A percentile compares a stretch with the other conserved stretches of the same genome.
phyloP scores from a whole-genome alignment of 345 rosid species.

The Balakata baccata region DNA sequence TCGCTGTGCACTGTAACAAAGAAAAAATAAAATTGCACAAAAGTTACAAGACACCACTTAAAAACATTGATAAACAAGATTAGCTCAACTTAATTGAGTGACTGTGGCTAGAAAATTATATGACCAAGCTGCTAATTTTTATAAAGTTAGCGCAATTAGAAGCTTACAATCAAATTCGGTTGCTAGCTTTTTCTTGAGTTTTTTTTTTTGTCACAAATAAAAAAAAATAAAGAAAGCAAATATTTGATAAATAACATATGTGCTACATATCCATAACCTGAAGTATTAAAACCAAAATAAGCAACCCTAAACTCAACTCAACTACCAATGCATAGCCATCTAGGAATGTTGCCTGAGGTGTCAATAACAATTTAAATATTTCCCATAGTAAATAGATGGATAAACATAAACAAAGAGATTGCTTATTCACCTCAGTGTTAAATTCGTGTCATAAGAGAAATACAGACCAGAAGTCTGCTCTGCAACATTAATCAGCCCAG shows the following conservation, averaged over 20 bases:
- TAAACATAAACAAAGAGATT: neutral
- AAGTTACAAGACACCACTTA: neutral
- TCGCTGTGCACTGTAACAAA: constrained; percentile 67
- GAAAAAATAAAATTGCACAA: constrained; percentile 8
- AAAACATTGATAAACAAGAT: neutral
- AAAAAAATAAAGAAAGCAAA: no score
- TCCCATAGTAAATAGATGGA: neutral
- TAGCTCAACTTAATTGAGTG: neutral
- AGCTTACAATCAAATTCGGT: no score
- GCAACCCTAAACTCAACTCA: no score
- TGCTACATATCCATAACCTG: no score
- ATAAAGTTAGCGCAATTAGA: no score
- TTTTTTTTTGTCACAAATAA: no score
- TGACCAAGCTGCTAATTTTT: neutral
- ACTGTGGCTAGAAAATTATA: constrained; percentile 2
- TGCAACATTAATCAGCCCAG: constrained; percentile 58
- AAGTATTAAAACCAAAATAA: no score
- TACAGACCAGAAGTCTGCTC: constrained; percentile 76
- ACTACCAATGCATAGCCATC: neutral
- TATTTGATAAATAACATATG: no score
- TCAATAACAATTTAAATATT: neutral
- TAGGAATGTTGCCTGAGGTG: neutral
- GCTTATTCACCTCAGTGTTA: constrained; percentile 70
- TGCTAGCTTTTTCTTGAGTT: no score
- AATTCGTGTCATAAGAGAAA: constrained; percentile 83